A percentile compares a stretch with the other conserved stretches of the same genome.
phyloP scores from a whole-genome alignment of 768 basidiomycete genomes.

The Tulasnella sp. region DNA sequence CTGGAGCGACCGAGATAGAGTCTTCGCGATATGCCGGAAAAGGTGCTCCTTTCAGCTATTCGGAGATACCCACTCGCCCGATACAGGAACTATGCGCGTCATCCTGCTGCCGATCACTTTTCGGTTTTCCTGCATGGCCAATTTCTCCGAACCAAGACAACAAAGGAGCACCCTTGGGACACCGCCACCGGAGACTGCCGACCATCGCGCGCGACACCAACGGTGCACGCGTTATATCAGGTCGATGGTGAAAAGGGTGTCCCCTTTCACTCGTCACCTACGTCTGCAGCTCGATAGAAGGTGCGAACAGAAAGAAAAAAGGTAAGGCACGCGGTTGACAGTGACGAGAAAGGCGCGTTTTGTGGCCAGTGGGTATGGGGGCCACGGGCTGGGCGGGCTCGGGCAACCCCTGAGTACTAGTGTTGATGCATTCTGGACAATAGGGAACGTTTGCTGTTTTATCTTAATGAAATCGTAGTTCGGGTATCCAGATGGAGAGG shows the following conservation, averaged over 20 bases:
- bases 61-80: constrained; percentile 1
- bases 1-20: background rate
- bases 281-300: background rate
- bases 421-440: background rate
- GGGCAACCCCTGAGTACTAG: background rate
- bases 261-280: too few relatives aligned
- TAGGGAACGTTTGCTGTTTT: background rate
- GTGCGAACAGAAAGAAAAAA: background rate
- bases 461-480: background rate
- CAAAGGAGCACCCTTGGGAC: background rate
- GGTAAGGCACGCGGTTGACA: background rate
- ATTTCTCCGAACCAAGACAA: background rate
- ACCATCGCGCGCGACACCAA: too few relatives aligned
- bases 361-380: background rate
- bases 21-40: constrained; percentile 3
- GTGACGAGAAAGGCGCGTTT: background rate
- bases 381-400: too few relatives aligned
- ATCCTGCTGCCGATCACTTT: background rate
- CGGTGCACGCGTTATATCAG: background rate
- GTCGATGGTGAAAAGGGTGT: background rate
- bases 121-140: background rate
- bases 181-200: constrained; percentile 6
- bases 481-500: background rate
- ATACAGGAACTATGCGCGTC: constrained; percentile 8
- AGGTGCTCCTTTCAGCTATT: background rate